phyloP scores from a whole-genome alignment of 2,329 filamentous ascomycete species.

The Diplodia scrobiculata region DNA sequence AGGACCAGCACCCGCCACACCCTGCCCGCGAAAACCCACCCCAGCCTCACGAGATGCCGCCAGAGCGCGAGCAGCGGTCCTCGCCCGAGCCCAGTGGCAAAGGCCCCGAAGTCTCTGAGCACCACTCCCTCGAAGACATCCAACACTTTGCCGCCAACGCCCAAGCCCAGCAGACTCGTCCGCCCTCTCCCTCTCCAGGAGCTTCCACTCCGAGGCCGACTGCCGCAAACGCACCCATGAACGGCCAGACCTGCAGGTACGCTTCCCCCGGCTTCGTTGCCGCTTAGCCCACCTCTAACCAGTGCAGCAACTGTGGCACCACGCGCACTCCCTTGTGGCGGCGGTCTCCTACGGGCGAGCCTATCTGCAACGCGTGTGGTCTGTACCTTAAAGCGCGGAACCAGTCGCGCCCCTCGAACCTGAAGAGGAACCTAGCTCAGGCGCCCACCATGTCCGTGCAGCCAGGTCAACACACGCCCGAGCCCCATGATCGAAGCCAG shows the following conservation, averaged over 20 bases:
- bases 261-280: conserved; percentile 33
- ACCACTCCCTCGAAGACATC: conserved; percentile 48
- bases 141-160: conserved; percentile 37
- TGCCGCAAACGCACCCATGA: conserved; percentile 46
- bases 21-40: conserved; percentile 32
- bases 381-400: conserved; percentile 94
- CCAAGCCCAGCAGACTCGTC: conserved; percentile 15
- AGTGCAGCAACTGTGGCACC: conserved; percentile 83
- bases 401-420: conserved; percentile 81
- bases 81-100: conserved; percentile 31
- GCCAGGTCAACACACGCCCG: conserved; percentile 32
- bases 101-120: conserved; percentile 40
- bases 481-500: conserved; percentile 49
- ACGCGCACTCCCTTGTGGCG: conserved; percentile 94
- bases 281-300: not conserved
- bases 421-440: conserved; percentile 70
- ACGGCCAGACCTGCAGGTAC: conserved; percentile 73
- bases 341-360: conserved; percentile 86
- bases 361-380: conserved; percentile 97
- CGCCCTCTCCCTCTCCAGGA: conserved; percentile 24
- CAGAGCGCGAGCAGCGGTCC: not conserved
- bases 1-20: conserved; percentile 36
- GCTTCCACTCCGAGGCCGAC: conserved; percentile 30
- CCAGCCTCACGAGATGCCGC: conserved; percentile 21
- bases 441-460: conserved; percentile 35